A percentile compares a stretch with the other conserved stretches of the same genome.
Evolutionary conservation across 2,329 filamentous ascomycete genomes (phyloP).

Genomic region (Blumeriella jaapii): DNA sequence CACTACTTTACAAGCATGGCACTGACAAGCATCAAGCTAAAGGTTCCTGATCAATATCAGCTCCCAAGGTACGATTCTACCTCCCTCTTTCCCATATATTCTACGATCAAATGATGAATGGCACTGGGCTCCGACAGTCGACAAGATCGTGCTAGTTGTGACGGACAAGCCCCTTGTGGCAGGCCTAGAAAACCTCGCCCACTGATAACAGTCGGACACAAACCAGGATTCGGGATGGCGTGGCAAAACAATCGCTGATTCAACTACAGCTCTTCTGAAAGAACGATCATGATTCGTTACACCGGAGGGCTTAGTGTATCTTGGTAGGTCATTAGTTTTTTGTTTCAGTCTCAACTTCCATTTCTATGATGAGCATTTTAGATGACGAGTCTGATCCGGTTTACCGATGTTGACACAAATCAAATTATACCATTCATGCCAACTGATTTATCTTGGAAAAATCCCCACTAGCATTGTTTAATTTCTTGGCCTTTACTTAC

Average conservation of each 20-base stretch:
- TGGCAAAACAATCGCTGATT: conserved; percentile 2
- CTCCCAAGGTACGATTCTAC: conserved; percentile 14
- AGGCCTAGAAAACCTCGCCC: conserved; percentile 99
- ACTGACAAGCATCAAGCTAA: conserved; percentile 10
- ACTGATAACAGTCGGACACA: conserved; percentile 50
- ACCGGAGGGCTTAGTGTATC: conserved; percentile 3
- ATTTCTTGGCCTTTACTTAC: conserved; percentile 13
- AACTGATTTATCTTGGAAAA: conserved; percentile 31
- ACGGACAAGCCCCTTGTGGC: conserved; percentile 84
- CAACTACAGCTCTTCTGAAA: no score
- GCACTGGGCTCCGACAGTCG: conserved; percentile 90
- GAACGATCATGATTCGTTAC: no score
- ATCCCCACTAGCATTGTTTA: neutral
- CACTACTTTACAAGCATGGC: no score
- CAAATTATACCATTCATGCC: conserved; percentile 65
- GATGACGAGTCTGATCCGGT: conserved; percentile 74
- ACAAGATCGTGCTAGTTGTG: conserved; percentile 38
- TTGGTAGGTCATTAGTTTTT: conserved; percentile 10
- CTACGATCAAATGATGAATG: conserved; percentile 58
- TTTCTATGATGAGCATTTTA: conserved; percentile 40
- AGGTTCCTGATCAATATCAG: neutral
- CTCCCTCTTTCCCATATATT: conserved; percentile 4
- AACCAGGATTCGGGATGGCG: neutral
- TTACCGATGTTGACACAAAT: conserved; percentile 59
- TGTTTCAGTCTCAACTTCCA: conserved; percentile 11